Evolutionary conservation across 2,329 filamentous ascomycete genomes (phyloP).

Genomic region (Dactylellina parvicollis): DNA sequence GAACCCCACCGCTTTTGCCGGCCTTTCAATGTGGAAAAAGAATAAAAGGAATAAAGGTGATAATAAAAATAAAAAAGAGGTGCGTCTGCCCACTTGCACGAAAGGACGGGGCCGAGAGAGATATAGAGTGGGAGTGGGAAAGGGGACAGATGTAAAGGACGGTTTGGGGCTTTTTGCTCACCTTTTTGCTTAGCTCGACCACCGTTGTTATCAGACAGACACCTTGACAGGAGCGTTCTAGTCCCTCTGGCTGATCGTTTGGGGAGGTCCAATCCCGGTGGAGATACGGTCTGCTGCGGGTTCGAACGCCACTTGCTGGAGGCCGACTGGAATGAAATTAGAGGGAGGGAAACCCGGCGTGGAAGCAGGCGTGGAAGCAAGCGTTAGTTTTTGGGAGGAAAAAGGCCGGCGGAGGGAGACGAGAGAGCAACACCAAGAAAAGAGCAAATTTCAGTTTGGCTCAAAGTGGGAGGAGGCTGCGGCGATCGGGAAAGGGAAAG

Average conservation of each 20-base stretch:
- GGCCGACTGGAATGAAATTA: neutral
- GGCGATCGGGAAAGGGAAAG: slow-evolving; percentile 11
- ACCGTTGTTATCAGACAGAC: neutral
- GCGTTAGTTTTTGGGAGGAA: no score
- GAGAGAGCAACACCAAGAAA: neutral
- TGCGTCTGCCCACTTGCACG: neutral
- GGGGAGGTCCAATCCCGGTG: slow-evolving; percentile 31
- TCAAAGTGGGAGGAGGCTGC: slow-evolving; percentile 1
- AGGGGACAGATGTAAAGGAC: neutral
- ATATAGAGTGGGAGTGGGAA: neutral
- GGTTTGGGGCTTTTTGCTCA: slow-evolving; percentile 8
- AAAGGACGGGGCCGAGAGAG: neutral
- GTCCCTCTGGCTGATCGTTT: slow-evolving; percentile 1
- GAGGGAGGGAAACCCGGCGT: neutral
- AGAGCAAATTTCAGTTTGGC: neutral
- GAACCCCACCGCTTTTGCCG: neutral
- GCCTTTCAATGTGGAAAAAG: neutral
- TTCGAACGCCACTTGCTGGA: neutral
- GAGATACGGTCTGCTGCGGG: slow-evolving; percentile 9
- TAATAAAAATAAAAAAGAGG: slow-evolving; percentile 4
- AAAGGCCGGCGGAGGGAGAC: no score
- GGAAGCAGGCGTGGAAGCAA: no score
- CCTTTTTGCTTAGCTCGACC: slow-evolving; percentile 16
- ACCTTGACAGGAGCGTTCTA: slow-evolving; percentile 10
- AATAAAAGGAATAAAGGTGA: no score